Conservation (phyloP, 2,329 filamentous ascomycete genomes). For the Claviceps pazoutovae region DNA sequence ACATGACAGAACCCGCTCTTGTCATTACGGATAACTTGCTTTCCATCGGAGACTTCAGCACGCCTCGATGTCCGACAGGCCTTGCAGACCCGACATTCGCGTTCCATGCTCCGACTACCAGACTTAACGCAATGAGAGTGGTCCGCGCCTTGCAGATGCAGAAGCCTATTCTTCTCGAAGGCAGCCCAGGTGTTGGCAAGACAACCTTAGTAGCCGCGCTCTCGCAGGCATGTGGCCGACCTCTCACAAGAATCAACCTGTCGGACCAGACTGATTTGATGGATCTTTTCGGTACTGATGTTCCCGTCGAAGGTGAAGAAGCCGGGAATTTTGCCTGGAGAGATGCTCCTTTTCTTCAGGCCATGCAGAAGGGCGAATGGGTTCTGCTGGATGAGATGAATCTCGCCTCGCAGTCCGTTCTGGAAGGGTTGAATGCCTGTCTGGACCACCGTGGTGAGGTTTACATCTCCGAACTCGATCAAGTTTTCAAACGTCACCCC, state of each 20-base stretch:
- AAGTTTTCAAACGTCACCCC: slow-evolving; percentile 79
- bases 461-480: slow-evolving; percentile 88
- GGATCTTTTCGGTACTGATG: slow-evolving; percentile 93
- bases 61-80: slow-evolving; percentile 36
- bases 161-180: slow-evolving; percentile 89
- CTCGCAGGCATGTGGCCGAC: slow-evolving; percentile 63
- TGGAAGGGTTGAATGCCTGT: slow-evolving; percentile 93
- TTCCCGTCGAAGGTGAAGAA: slow-evolving; percentile 83
- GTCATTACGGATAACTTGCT: slow-evolving; percentile 36
- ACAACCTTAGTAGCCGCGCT: slow-evolving; percentile 84
- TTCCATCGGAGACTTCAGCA: slow-evolving; percentile 60
- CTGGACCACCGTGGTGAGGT: slow-evolving; percentile 92
- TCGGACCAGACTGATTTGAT: slow-evolving; percentile 97
- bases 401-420: slow-evolving; percentile 85
- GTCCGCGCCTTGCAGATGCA: slow-evolving; percentile 75
- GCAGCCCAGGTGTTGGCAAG: slow-evolving; percentile 95
- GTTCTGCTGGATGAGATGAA: slow-evolving; percentile 98
- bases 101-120: slow-evolving; percentile 80
- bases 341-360: slow-evolving; percentile 86
- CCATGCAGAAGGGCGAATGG: slow-evolving; percentile 96
- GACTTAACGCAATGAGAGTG: slow-evolving; percentile 79
- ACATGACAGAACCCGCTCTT: slow-evolving; percentile 49
- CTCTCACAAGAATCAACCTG: slow-evolving; percentile 85
- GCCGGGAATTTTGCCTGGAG: slow-evolving; percentile 90
- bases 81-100: slow-evolving; percentile 31